These are phyloP conservation scores for Venturia effusa DNA, from an alignment of 2,329 filamentous ascomycete genomes.

Conservation along the genomic window DNA sequence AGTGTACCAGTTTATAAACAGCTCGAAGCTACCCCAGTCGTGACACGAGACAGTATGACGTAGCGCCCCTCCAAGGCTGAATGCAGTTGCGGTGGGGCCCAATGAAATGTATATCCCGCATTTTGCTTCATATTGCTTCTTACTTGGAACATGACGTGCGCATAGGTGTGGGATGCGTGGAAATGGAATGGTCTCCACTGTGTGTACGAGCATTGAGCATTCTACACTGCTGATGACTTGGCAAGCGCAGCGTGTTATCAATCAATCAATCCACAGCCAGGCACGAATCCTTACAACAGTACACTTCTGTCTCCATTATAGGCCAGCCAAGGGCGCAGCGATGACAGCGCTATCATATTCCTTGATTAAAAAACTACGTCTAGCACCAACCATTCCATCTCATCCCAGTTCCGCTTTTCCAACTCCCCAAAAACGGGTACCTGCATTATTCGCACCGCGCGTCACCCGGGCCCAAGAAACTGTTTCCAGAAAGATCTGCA, in stretches of 20 bases:
- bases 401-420: slow-evolving; percentile 4
- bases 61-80: neutral
- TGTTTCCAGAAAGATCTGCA: slow-evolving; percentile 10
- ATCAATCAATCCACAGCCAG: neutral
- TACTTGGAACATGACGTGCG: slow-evolving; percentile 1
- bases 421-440: slow-evolving; percentile 11
- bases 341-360: neutral
- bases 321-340: neutral
- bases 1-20: neutral
- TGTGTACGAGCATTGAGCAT: too few species aligned
- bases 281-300: neutral
- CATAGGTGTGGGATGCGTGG: neutral
- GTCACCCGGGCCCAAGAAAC: slow-evolving; percentile 3
- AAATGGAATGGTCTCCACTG: neutral
- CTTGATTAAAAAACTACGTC: neutral
- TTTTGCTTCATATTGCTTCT: neutral
- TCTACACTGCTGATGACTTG: neutral
- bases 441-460: slow-evolving; percentile 5
- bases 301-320: neutral
- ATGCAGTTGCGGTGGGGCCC: too few species aligned
- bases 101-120: neutral
- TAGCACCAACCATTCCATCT: neutral
- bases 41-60: neutral
- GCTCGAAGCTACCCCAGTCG: neutral
- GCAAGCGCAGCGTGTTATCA: neutral